Base-by-base conservation (phyloP, 2,329 filamentous ascomycete species). In the Fusarium brachygibbosum region DNA sequence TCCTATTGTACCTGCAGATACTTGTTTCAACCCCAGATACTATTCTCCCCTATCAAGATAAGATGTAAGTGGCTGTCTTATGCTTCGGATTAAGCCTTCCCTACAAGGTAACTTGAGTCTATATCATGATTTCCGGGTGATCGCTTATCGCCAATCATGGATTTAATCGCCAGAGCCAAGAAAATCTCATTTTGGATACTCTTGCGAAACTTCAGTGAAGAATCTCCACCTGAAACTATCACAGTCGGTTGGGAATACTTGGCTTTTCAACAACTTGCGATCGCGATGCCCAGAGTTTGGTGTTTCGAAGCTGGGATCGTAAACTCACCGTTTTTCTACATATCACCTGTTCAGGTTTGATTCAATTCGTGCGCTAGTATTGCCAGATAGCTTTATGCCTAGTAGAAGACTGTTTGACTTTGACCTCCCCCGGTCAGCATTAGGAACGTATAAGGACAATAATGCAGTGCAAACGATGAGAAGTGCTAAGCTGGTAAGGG, bases 131-230 rank as follows among this genome's bases (percentile, higher is more conserved):
- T 50, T 29, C 21, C 23, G 16, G 14, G 6, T 16, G 10, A 12
- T 50, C 48, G 48, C 48, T 50, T 50, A 50, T 50, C 48, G 48
- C 23, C 23, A 32, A 50, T 50, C 32, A 38, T 50, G 9, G 9
- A 8, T 28, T 14, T 14, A 11, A 49, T n/a, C 13, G 7, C 23
- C 34, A 12, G 34, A 28, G 38, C 19, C 48, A 50, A 19, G 48
- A 34, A 50, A 38, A 28, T 29, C 32, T 19, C 23, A 17, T 50
- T 50, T 16, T 19, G 48, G 48, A 6, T 38, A 38, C 14, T 37
- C 23, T 50, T 50, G 48, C 48, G 13, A 40, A 12, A 7, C 23
- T 28, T 21, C 25, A 12, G 17, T n/a, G 9, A 6, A 9, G 6
- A 37, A 19, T n/a, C 11, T 45, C 17, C 14, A 6, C 41, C 13